Percentiles rank a stretch among this genome's conserved stretches.
These are phyloP conservation scores for Trichoderma sp. DNA, from an alignment of 2,329 filamentous ascomycete species.

Conservation along the genomic window DNA sequence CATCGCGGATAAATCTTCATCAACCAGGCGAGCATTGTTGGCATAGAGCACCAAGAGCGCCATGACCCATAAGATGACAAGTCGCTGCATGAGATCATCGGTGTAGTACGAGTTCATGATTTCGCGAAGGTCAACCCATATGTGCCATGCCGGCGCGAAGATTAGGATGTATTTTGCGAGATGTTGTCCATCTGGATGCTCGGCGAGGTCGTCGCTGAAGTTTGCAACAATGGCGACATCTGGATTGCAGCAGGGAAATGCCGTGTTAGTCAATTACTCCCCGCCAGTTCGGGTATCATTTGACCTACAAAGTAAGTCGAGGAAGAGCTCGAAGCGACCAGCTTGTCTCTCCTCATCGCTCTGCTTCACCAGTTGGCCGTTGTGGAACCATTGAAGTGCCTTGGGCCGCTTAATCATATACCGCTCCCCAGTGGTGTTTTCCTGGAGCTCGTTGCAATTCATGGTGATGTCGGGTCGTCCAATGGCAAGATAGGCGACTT, in stretches of 20 bases:
- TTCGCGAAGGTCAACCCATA: slow-evolving; percentile 49
- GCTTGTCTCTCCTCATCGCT: slow-evolving; percentile 44
- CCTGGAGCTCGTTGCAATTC: slow-evolving; percentile 39
- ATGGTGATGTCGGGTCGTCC: slow-evolving; percentile 24
- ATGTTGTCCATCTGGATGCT: slow-evolving; percentile 42
- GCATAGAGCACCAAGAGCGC: slow-evolving; percentile 46
- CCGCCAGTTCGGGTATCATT: not conserved
- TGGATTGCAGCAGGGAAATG: not conserved
- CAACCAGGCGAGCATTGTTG: slow-evolving; percentile 45
- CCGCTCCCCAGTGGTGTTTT: slow-evolving; percentile 29
- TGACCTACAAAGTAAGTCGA: slow-evolving; percentile 44
- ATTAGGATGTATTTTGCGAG: slow-evolving; percentile 49
- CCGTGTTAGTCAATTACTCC: not conserved
- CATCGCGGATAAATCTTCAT: slow-evolving; percentile 43
- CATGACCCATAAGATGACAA: slow-evolving; percentile 51
- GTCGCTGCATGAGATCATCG: slow-evolving; percentile 46
- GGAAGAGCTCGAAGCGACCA: slow-evolving; percentile 47
- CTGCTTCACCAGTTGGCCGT: slow-evolving; percentile 39
- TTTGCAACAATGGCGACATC: slow-evolving; percentile 49
- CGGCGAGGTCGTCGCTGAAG: slow-evolving; percentile 46
- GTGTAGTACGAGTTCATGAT: slow-evolving; percentile 53
- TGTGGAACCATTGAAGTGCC: slow-evolving; percentile 46
- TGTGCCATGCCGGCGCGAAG: slow-evolving; percentile 47
- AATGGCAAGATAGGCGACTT: not conserved
- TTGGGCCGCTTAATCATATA: slow-evolving; percentile 37